Evolutionary conservation across 2,329 filamentous ascomycete genomes (phyloP).

Genomic region (Sphaerulina vaccinii): DNA sequence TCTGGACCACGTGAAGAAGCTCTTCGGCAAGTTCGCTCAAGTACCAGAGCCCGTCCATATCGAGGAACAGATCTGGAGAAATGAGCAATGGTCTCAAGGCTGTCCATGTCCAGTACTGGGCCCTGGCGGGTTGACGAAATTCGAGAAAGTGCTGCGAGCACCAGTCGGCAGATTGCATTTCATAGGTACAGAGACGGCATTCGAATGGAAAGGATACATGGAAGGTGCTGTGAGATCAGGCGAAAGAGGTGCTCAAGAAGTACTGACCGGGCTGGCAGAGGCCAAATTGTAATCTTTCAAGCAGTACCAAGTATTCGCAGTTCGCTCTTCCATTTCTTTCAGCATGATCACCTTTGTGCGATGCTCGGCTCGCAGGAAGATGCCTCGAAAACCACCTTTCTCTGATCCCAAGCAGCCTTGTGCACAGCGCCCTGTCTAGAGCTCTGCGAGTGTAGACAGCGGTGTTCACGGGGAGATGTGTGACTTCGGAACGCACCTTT

Average conservation of each 20-base stretch:
- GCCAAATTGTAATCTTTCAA: constrained; percentile 8
- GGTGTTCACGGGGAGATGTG: too few relatives aligned
- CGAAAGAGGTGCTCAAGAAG: constrained; percentile 50
- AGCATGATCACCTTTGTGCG: too few relatives aligned
- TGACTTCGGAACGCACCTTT: too few relatives aligned
- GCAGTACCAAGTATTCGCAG: too few relatives aligned
- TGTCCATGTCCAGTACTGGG: constrained; percentile 32
- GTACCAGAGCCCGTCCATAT: constrained; percentile 36
- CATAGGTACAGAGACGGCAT: constrained; percentile 55
- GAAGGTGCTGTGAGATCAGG: constrained; percentile 56
- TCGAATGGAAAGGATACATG: constrained; percentile 59
- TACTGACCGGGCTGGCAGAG: constrained; percentile 31
- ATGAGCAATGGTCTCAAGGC: constrained; percentile 32
- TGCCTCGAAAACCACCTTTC: too few relatives aligned
- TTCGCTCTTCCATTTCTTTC: too few relatives aligned
- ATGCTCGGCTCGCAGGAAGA: too few relatives aligned
- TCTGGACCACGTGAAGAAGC: constrained; percentile 38
- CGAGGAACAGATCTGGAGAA: constrained; percentile 31
- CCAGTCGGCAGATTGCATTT: constrained; percentile 49
- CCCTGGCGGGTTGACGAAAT: constrained; percentile 29
- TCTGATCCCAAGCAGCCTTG: too few relatives aligned
- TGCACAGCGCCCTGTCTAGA: too few relatives aligned
- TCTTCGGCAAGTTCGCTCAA: constrained; percentile 33
- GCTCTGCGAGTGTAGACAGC: too few relatives aligned
- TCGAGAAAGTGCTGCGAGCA: constrained; percentile 26